Evolutionary conservation across 176 grass and related monocot species (phyloP).

Genomic region (Carex myosuroides): DNA sequence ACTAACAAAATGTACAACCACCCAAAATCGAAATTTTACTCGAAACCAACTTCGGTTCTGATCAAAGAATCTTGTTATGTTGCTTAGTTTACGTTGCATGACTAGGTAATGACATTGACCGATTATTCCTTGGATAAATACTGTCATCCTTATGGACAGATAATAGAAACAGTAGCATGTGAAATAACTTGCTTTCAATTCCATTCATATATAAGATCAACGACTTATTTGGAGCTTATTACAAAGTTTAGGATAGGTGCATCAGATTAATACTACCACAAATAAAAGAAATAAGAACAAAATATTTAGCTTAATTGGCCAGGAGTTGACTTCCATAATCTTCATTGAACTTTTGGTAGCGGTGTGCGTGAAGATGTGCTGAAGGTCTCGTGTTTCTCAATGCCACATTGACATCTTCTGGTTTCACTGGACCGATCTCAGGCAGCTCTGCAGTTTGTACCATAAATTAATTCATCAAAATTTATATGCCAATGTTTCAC

Average conservation of each 20-base stretch:
- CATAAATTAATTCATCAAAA: background rate
- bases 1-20: background rate
- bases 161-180: background rate
- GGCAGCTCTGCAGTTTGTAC: slow-evolving; percentile 46
- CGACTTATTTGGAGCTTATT: background rate
- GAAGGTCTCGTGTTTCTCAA: slow-evolving; percentile 82
- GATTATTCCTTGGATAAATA: slow-evolving; percentile 37
- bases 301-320: slow-evolving; percentile 1
- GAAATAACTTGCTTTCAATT: background rate
- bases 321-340: slow-evolving; percentile 86
- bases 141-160: too few species aligned
- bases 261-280: slow-evolving; percentile 9
- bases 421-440: slow-evolving; percentile 58
- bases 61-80: slow-evolving; percentile 27
- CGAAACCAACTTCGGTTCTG: background rate
- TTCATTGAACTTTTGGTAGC: slow-evolving; percentile 77
- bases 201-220: background rate
- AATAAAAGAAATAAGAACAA: background rate
- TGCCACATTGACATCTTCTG: slow-evolving; percentile 60
- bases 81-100: slow-evolving; percentile 44
- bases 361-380: slow-evolving; percentile 79
- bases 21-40: background rate
- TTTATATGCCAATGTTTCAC: background rate
- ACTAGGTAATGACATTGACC: slow-evolving; percentile 52
- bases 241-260: background rate